These are phyloP conservation scores for Elsinoe australis DNA, from an alignment of 2,329 filamentous ascomycete species.

Conservation along the genomic window DNA sequence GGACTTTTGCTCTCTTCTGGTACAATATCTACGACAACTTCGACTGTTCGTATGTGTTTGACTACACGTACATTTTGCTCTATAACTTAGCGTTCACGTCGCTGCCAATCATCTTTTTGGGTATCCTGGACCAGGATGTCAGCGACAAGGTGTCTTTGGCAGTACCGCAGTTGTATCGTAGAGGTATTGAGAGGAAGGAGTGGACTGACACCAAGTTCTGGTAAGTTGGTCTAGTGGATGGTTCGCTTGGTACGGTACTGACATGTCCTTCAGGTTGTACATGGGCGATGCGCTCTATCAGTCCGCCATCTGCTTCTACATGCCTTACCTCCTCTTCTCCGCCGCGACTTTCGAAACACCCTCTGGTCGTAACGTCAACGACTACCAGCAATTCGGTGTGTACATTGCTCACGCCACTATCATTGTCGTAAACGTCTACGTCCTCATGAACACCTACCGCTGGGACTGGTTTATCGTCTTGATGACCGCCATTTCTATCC, in stretches of 20 bases:
- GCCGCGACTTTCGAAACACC: conserved; percentile 60
- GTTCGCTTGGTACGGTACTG: not conserved
- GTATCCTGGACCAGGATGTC: conserved; percentile 94
- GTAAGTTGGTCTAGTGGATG: conserved; percentile 45
- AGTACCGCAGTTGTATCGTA: conserved; percentile 88
- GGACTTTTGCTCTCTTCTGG: conserved; percentile 96
- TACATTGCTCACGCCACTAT: conserved; percentile 81
- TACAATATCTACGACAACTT: conserved; percentile 94
- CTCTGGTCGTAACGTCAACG: conserved; percentile 68
- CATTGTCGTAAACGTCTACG: conserved; percentile 84
- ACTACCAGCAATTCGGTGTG: conserved; percentile 75
- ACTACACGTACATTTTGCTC: conserved; percentile 94
- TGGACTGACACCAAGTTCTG: conserved; percentile 97
- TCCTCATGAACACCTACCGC: conserved; percentile 90
- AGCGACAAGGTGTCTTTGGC: conserved; percentile 87
- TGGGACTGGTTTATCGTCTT: conserved; percentile 96
- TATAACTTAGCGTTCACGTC: conserved; percentile 98
- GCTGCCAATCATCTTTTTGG: conserved; percentile 87
- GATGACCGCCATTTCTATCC: conserved; percentile 70
- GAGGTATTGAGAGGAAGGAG: conserved; percentile 90
- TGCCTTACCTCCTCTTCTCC: conserved; percentile 73
- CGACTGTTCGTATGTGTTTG: conserved; percentile 93
- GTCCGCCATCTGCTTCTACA: conserved; percentile 86
- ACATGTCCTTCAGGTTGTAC: conserved; percentile 50
- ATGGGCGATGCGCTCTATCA: conserved; percentile 95